Conservation (phyloP, 78 protist species). For the Dictyostelium intermedium region DNA sequence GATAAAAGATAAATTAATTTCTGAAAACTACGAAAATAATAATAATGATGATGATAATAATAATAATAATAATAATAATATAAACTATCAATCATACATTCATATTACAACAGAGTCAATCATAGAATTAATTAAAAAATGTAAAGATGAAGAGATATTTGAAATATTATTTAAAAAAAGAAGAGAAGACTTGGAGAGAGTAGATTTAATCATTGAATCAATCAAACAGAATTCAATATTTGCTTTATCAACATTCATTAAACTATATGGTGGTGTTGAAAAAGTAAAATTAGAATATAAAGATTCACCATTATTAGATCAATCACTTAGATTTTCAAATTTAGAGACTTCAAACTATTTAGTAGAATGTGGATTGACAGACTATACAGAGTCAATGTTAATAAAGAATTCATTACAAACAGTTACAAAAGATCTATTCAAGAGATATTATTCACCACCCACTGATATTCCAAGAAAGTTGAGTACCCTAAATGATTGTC, state of each 20-base stretch:
- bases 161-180: not conserved
- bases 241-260: not conserved
- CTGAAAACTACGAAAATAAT: not conserved
- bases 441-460: too few species aligned
- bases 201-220: not conserved
- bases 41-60: too few species aligned
- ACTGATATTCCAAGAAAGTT: not conserved
- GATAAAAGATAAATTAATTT: not conserved
- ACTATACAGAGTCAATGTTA: not conserved
- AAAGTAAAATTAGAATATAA: not conserved
- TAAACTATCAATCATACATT: not conserved
- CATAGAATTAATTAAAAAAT: not conserved
- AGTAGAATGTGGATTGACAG: not conserved
- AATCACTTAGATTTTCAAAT: not conserved
- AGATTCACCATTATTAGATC: not conserved
- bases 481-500: not conserved
- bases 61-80: too few species aligned
- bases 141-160: not conserved
- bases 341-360: not conserved
- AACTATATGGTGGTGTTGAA: not conserved
- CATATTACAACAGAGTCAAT: not conserved
- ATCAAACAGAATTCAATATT: not conserved
- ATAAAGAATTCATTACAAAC: not conserved
- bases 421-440: too few species aligned
- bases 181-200: not conserved